Evolutionary conservation across 139 green algal species (phyloP).

Genomic region (Pleodorina starrii): DNA sequence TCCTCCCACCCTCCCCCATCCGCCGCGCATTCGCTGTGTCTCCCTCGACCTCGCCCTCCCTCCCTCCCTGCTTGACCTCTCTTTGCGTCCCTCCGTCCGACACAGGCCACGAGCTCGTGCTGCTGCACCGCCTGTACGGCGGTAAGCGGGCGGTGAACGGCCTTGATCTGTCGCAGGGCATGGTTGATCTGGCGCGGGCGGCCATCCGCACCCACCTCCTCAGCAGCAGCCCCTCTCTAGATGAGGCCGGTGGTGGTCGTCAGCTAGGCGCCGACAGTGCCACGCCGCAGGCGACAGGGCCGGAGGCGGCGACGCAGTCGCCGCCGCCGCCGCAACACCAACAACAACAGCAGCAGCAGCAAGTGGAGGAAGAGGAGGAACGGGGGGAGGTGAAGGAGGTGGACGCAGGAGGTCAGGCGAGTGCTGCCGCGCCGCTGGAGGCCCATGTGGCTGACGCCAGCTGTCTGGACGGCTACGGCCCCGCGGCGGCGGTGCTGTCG

Average conservation of each 20-base stretch:
- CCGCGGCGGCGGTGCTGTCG: conserved; percentile 53
- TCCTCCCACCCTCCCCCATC: too few relatives aligned
- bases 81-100: background rate
- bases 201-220: background rate
- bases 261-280: too few relatives aligned
- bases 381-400: background rate
- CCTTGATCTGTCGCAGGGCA: conserved; percentile 31
- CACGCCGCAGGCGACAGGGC: too few relatives aligned
- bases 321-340: too few relatives aligned
- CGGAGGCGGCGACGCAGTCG: too few relatives aligned
- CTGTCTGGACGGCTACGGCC: background rate
- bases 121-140: conserved; percentile 26
- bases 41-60: too few relatives aligned
- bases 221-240: too few relatives aligned
- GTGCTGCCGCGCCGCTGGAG: background rate
- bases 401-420: background rate
- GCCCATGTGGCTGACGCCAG: conserved; percentile 23
- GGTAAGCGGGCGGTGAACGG: conserved; percentile 6
- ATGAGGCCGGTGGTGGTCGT: too few relatives aligned
- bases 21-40: too few relatives aligned
- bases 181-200: conserved; percentile 5
- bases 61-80: too few relatives aligned
- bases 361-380: too few relatives aligned
- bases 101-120: conserved; percentile 45
- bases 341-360: too few relatives aligned